Conservation (phyloP, 2,329 filamentous ascomycete species). For the Chlorencoelia australis region DNA sequence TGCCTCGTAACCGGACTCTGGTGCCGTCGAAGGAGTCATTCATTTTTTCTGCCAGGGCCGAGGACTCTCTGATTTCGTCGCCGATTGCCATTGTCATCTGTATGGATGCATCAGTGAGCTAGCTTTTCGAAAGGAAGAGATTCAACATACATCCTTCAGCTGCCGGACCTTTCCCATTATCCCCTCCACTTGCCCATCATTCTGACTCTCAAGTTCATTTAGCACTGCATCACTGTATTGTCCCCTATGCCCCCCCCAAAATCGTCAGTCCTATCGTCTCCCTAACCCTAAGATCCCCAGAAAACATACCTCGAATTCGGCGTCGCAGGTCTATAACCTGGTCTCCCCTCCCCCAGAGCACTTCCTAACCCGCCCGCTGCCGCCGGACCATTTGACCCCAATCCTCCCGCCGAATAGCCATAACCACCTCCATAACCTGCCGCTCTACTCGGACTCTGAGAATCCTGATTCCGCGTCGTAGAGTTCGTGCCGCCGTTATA, state of each 20-base stretch:
- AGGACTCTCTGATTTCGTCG: slow-evolving; percentile 86
- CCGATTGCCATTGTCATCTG: slow-evolving; percentile 89
- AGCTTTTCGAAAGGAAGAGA: background rate
- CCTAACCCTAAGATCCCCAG: background rate
- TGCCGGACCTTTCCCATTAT: slow-evolving; percentile 83
- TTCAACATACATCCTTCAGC: slow-evolving; percentile 67
- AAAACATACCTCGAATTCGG: slow-evolving; percentile 54
- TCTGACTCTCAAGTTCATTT: slow-evolving; percentile 90
- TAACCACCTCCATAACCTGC: slow-evolving; percentile 29
- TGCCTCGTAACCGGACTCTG: slow-evolving; percentile 68
- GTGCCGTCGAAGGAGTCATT: slow-evolving; percentile 90
- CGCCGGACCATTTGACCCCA: slow-evolving; percentile 17
- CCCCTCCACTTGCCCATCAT: slow-evolving; percentile 81
- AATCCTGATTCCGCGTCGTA: slow-evolving; percentile 5
- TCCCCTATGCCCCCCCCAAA: slow-evolving; percentile 42
- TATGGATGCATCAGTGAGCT: background rate
- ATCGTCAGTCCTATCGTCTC: background rate
- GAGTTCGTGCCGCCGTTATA: slow-evolving; percentile 45
- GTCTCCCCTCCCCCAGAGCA: slow-evolving; percentile 13
- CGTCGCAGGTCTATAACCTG: slow-evolving; percentile 54
- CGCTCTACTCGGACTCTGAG: slow-evolving; percentile 6
- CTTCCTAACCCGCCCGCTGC: slow-evolving; percentile 23
- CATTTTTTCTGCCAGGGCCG: slow-evolving; percentile 85
- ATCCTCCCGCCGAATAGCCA: slow-evolving; percentile 40
- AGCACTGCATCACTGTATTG: slow-evolving; percentile 90